Conservation (phyloP, 805 yeast species). For the Cyberlindnera xishuangbannaensis region DNA sequence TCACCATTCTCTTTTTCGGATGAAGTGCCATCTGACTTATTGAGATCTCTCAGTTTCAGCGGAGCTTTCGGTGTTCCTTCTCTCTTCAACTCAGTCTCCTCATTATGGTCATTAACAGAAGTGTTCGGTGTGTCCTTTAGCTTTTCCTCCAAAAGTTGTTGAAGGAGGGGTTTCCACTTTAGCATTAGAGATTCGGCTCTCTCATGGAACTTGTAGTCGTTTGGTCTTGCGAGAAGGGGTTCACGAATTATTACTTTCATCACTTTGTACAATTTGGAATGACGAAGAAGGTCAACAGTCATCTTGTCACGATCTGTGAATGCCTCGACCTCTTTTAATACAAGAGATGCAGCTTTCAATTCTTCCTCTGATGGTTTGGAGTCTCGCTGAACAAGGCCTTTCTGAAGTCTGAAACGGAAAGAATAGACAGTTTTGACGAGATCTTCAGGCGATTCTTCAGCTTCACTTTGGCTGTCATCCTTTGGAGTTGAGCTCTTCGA, state of each 20-base stretch:
- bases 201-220: constrained; percentile 41
- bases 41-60: no score
- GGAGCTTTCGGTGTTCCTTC: neutral
- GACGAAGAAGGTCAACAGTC: constrained; percentile 33
- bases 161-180: constrained; percentile 36
- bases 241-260: constrained; percentile 41
- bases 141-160: constrained; percentile 32
- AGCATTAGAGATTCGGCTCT: constrained; percentile 35
- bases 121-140: constrained; percentile 16
- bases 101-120: constrained; percentile 5
- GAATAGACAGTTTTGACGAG: constrained; percentile 1
- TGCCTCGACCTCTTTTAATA: constrained; percentile 36
- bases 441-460: constrained; percentile 3
- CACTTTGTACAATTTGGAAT: constrained; percentile 47
- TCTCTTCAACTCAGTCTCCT: constrained; percentile 1
- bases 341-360: constrained; percentile 17
- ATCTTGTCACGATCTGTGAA: constrained; percentile 30
- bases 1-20: no score
- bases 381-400: constrained; percentile 41
- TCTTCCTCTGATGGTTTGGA: constrained; percentile 37
- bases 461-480: neutral
- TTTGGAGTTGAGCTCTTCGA: constrained; percentile 1
- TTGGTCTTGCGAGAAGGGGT: constrained; percentile 34
- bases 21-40: no score
- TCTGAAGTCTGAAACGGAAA: constrained; percentile 43